These are phyloP conservation scores for Podaxis sp. DNA, from an alignment of 768 basidiomycete genomes.

Conservation along the genomic window DNA sequence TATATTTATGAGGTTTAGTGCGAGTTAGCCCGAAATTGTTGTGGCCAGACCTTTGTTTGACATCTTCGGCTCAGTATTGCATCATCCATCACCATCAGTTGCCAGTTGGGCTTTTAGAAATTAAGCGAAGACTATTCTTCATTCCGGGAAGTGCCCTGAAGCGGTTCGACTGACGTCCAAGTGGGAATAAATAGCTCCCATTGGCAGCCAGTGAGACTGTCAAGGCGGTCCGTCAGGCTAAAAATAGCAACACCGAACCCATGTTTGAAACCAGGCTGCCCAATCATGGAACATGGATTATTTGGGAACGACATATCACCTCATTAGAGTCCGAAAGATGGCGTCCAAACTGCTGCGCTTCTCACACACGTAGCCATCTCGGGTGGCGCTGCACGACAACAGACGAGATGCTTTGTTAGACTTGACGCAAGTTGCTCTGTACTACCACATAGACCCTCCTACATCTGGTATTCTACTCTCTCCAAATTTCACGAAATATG, in stretches of 20 bases:
- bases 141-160: not conserved
- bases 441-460: not conserved
- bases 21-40: not conserved
- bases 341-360: not conserved
- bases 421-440: not conserved
- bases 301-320: not conserved
- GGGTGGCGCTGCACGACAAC: not conserved
- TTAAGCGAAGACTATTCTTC: not conserved
- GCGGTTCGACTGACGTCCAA: not conserved
- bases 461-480: not conserved
- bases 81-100: not conserved
- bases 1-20: not conserved
- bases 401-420: not conserved
- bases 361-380: not conserved
- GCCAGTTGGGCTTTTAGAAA: not conserved
- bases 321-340: not conserved
- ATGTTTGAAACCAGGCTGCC: not conserved
- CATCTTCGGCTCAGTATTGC: not conserved
- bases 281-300: not conserved
- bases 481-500: slow-evolving; percentile 2
- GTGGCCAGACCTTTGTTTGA: not conserved
- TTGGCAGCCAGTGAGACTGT: not conserved
- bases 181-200: not conserved
- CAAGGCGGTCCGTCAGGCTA: not conserved
- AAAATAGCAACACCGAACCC: not conserved